A percentile compares a stretch with the other conserved stretches of the same genome.
These are phyloP conservation scores for Fusarium mexicanum DNA, from an alignment of 2,329 filamentous ascomycete genomes.

Conservation along the genomic window DNA sequence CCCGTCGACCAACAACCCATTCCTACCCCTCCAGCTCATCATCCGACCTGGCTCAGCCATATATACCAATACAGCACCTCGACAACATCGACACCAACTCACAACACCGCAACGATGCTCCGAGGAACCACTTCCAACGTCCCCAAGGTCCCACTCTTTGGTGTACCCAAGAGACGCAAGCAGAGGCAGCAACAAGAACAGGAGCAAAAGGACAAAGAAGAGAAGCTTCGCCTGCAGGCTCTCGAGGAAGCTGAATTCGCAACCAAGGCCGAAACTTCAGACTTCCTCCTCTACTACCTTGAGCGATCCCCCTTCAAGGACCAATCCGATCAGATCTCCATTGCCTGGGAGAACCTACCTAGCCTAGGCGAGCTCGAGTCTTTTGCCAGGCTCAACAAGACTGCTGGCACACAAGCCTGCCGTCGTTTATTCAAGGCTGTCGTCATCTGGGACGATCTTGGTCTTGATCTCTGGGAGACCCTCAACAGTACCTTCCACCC, in stretches of 20 bases:
- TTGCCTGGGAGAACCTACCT: slow-evolving; percentile 48
- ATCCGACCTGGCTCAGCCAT: slow-evolving; percentile 5
- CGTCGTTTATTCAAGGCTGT: slow-evolving; percentile 51
- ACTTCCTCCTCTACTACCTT: slow-evolving; percentile 48
- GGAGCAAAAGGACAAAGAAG: slow-evolving; percentile 34
- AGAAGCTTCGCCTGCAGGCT: slow-evolving; percentile 37
- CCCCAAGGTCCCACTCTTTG: slow-evolving; percentile 39
- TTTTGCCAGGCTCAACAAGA: slow-evolving; percentile 47
- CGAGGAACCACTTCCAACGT: slow-evolving; percentile 34
- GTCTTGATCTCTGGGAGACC: slow-evolving; percentile 48
- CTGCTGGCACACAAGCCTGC: slow-evolving; percentile 50
- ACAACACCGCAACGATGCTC: slow-evolving; percentile 27
- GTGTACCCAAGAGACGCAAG: slow-evolving; percentile 41
- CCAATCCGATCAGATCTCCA: slow-evolving; percentile 48
- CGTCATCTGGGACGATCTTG: slow-evolving; percentile 52
- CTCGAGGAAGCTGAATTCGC: slow-evolving; percentile 45
- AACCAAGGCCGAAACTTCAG: slow-evolving; percentile 45
- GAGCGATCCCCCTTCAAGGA: slow-evolving; percentile 41
- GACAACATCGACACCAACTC: background rate
- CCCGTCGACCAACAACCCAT: slow-evolving; percentile 4
- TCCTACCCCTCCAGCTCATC: slow-evolving; percentile 18
- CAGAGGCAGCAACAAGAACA: slow-evolving; percentile 39
- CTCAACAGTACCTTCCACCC: slow-evolving; percentile 33
- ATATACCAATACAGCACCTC: background rate
- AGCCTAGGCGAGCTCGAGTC: slow-evolving; percentile 48